These are phyloP conservation scores for Termitomyces sp. DNA, from an alignment of 768 basidiomycete genomes.

Conservation along the genomic window DNA sequence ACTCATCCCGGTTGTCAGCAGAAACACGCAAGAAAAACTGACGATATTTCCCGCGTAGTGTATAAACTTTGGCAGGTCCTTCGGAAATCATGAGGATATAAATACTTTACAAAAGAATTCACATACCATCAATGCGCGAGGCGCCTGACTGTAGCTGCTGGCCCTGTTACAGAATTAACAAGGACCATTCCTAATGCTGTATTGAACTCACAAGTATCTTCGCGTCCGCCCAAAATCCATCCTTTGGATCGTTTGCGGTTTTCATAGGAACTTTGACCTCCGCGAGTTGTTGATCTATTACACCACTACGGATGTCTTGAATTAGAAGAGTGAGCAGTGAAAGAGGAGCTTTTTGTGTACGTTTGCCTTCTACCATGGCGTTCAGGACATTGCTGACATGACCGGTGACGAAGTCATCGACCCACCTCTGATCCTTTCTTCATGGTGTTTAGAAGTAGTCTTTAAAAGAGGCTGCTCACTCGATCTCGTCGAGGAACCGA, in stretches of 20 bases:
- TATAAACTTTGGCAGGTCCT: conserved; percentile 69
- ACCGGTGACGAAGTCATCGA: neutral
- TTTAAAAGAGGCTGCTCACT: neutral
- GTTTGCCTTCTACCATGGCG: conserved; percentile 6
- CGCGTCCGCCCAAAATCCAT: conserved; percentile 70
- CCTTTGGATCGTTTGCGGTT: conserved; percentile 37
- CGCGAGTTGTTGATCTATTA: conserved; percentile 51
- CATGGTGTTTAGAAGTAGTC: neutral
- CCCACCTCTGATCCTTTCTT: conserved; percentile 7
- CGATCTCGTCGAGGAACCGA: neutral
- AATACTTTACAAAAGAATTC: neutral
- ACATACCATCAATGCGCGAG: conserved; percentile 62
- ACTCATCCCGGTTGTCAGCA: conserved; percentile 44
- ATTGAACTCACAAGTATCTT: conserved; percentile 42
- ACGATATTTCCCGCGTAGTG: conserved; percentile 59
- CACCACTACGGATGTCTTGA: conserved; percentile 50
- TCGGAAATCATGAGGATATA: conserved; percentile 3
- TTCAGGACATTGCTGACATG: neutral
- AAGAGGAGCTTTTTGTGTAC: conserved; percentile 16
- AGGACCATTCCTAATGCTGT: neutral
- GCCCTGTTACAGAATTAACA: conserved; percentile 22
- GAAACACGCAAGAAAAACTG: conserved; percentile 64
- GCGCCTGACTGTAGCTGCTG: conserved; percentile 54
- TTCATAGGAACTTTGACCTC: conserved; percentile 61
- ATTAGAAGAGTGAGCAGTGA: conserved; percentile 67